These are phyloP conservation scores for Myriosclerotinia scirpicola DNA, from an alignment of 2,329 filamentous ascomycete species.

Conservation along the genomic window DNA sequence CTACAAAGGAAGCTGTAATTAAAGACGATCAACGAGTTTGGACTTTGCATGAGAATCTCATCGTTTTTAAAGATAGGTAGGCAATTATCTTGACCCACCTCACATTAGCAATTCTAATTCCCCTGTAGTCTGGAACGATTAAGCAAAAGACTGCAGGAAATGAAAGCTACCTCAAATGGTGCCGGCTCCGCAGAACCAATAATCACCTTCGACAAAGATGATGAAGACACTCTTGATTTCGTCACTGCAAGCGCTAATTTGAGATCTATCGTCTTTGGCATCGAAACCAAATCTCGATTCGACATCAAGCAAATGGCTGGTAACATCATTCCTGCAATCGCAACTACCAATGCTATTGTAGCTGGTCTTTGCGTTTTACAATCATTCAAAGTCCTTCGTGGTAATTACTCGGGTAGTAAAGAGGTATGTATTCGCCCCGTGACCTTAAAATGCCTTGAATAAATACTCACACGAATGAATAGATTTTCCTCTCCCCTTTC, in stretches of 20 bases:
- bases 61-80: slow-evolving; percentile 77
- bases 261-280: slow-evolving; percentile 83
- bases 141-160: slow-evolving; percentile 67
- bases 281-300: slow-evolving; percentile 85
- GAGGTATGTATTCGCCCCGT: slow-evolving; percentile 54
- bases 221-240: slow-evolving; percentile 91
- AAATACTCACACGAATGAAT: slow-evolving; percentile 14
- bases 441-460: slow-evolving; percentile 13
- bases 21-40: slow-evolving; percentile 73
- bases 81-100: not conserved
- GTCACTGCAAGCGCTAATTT: slow-evolving; percentile 89
- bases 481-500: slow-evolving; percentile 78
- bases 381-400: slow-evolving; percentile 83
- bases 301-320: slow-evolving; percentile 99
- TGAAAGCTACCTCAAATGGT: slow-evolving; percentile 52
- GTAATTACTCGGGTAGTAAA: slow-evolving; percentile 68
- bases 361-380: slow-evolving; percentile 90
- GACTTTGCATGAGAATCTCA: slow-evolving; percentile 80
- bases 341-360: slow-evolving; percentile 95
- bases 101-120: slow-evolving; percentile 25
- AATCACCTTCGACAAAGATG: slow-evolving; percentile 94
- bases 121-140: slow-evolving; percentile 64
- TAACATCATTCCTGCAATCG: slow-evolving; percentile 98
- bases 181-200: slow-evolving; percentile 56
- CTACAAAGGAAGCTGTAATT: slow-evolving; percentile 53